Base-by-base conservation (phyloP, 2,329 filamentous ascomycete genomes). In the Xylariaceae sp. region DNA sequence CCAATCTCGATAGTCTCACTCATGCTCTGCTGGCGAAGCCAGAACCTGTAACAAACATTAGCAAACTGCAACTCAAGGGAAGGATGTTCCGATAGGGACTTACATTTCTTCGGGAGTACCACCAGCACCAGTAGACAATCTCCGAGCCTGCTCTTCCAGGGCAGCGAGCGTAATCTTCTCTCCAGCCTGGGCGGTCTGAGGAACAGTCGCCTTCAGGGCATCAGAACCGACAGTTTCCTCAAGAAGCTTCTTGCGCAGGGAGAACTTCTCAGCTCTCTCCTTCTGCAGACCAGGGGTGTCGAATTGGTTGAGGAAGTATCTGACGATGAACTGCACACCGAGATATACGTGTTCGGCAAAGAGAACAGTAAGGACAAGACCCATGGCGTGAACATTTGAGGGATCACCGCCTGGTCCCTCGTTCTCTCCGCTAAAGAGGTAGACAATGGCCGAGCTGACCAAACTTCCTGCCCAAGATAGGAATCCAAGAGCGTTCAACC, bases 391-490 rank as follows among this genome's bases (percentile, higher is more conserved):
- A 69, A 97, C 88, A 51, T 85, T 82, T 50, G 83, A 84, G 0
- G 88, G 86, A 13, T 82, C 82, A 45, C 88, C 88, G 56, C 83
- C 80, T 0, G 84, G 82, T 0, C 87, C 88, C 47, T 87, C 76
- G 1, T 82, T 80, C 57, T 87, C 81, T 55, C 86, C 85, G 65
- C 84, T 88, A 78, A 97, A 97, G 68, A 99, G 85, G 73, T 92
- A 96, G 0, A 96, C 89, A 52, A 97, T 84, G 0, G 92, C 91
- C 0, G 92, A 86, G 57, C 89, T 92, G 4, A 92, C 95, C 60
- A 97, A 78, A 65, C 88, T 94, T 47, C 94, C 94, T 23, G 97
- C 79, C 94, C 94, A 97, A 2, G 91, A 88, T n/a, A 97, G 78
- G 72, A 97, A 95, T 13, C 87, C 88, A 2, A 99, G 80, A 1